Conservation (phyloP, 192 early-diverging fungal species). For the Backusella macrospora region DNA sequence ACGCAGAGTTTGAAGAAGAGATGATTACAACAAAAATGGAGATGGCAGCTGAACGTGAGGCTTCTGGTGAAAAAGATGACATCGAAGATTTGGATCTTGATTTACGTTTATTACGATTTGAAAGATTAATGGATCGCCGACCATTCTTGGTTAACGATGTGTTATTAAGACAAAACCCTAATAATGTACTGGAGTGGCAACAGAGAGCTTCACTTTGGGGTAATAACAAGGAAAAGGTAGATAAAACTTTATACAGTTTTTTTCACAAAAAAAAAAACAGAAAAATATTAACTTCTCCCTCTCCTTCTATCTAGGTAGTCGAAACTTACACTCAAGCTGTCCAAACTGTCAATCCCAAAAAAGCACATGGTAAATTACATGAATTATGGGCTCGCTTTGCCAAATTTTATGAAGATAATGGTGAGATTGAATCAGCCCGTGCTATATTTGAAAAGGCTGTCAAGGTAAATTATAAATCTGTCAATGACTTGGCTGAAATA, state of each 20-base stretch:
- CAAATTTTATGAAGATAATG: slow-evolving; percentile 67
- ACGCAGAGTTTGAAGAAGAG: slow-evolving; percentile 88
- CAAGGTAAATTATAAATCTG: slow-evolving; percentile 76
- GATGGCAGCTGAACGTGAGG: slow-evolving; percentile 56
- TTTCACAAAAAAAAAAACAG: neutral
- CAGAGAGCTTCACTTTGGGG: slow-evolving; percentile 77
- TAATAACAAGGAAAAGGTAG: slow-evolving; percentile 53
- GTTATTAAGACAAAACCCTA: slow-evolving; percentile 84
- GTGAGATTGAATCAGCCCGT: slow-evolving; percentile 68
- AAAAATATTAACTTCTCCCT: neutral
- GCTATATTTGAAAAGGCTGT: slow-evolving; percentile 82
- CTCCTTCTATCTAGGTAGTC: slow-evolving; percentile 49
- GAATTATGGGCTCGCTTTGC: slow-evolving; percentile 88
- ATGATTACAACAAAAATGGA: slow-evolving; percentile 79
- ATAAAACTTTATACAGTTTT: neutral
- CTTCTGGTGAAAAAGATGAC: slow-evolving; percentile 45
- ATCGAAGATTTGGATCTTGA: slow-evolving; percentile 74
- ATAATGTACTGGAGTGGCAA: slow-evolving; percentile 92
- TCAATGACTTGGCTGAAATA: slow-evolving; percentile 84
- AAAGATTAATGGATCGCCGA: slow-evolving; percentile 89
- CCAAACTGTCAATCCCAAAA: slow-evolving; percentile 73
- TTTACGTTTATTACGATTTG: slow-evolving; percentile 83
- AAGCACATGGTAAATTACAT: slow-evolving; percentile 75
- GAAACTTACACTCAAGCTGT: slow-evolving; percentile 79
- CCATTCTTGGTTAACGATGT: slow-evolving; percentile 96